Evolutionary conservation across 1,139 yeast species (phyloP), one percentile per base, ranked within the genome.

Genomic region (Nakaseomyces delphensis): DNA sequence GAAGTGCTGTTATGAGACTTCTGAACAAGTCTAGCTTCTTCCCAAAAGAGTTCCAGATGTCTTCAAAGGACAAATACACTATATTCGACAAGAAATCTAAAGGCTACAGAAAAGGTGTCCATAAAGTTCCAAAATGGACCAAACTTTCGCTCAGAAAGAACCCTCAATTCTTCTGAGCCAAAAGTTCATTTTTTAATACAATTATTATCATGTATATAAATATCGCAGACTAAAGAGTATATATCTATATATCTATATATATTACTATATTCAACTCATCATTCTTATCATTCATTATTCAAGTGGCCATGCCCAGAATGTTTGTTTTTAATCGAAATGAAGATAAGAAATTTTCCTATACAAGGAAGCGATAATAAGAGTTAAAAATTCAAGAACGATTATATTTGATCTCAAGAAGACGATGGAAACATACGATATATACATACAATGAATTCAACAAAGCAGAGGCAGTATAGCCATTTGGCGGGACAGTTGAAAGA

Each of bases 121-220:
- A 91, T 61, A 76, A 71, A 62, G 83, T 81, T 27, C 95, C 95
- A 16, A 83, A 85, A 57, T 86, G 95, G 94, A 89, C 97, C 44
- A 85, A 83, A 66, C 63, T 77, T 49, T 78, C 95, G 13, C 74
- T 82, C 62, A 78, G 96, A 68, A 77, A 74, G 45, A 83, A 84
- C 57, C 96, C 96, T 38, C 73, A 76, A 50, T 75, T 83, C 62
- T 85, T 80, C 64, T 87, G n/a, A n/a, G n/a, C n/a, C n/a, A n/a
- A n/a, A n/a, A n/a, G n/a, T n/a, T n/a, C n/a, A 8, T 25, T 25
- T 25, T 25, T 25, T 25, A 2, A 21, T 6, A 9, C 24, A 21
- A 6, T 21, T 21, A 25, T 25, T 25, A 8, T 18, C 35, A 31
- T 31, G 35, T 31, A 31, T 31, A 31, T 31, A 31, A 9, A 8